Evolutionary conservation across 2,329 filamentous ascomycete species (phyloP).

Genomic region (Phialemoniopsis sp.): DNA sequence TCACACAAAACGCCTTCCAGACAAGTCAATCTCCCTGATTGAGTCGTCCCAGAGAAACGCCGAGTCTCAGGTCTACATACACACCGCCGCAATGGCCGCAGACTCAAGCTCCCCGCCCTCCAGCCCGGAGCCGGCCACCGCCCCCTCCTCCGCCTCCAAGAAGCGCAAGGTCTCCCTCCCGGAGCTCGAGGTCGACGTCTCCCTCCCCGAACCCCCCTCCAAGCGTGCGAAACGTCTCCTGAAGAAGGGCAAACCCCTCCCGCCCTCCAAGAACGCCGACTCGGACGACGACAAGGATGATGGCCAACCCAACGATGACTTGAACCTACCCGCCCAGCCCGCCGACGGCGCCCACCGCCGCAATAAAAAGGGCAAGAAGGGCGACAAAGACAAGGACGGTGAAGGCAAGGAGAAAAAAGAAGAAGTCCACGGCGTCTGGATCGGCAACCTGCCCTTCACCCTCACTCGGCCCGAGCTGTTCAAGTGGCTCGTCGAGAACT

Average conservation of each 20-base stretch:
- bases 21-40: no score
- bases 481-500: conserved; percentile 73
- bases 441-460: conserved; percentile 89
- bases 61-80: no score
- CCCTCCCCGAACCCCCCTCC: conserved; percentile 87
- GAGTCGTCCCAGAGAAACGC: no score
- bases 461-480: conserved; percentile 71
- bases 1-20: no score
- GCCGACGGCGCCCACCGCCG: no score
- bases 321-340: conserved; percentile 18
- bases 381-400: conserved; percentile 27
- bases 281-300: conserved; percentile 34
- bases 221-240: conserved; percentile 88
- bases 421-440: conserved; percentile 73
- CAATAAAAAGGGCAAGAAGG: conserved; percentile 24
- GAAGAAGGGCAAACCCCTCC: conserved; percentile 72
- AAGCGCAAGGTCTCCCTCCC: conserved; percentile 61
- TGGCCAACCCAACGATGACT: conserved; percentile 23
- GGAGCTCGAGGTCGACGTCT: conserved; percentile 86
- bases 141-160: conserved; percentile 41
- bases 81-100: neutral
- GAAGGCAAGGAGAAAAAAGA: conserved; percentile 32
- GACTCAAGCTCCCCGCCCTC: neutral
- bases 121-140: neutral
- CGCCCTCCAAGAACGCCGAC: conserved; percentile 29